Evolutionary conservation across 2,329 filamentous ascomycete genomes (phyloP).

Genomic region (Aspergillus hortae): DNA sequence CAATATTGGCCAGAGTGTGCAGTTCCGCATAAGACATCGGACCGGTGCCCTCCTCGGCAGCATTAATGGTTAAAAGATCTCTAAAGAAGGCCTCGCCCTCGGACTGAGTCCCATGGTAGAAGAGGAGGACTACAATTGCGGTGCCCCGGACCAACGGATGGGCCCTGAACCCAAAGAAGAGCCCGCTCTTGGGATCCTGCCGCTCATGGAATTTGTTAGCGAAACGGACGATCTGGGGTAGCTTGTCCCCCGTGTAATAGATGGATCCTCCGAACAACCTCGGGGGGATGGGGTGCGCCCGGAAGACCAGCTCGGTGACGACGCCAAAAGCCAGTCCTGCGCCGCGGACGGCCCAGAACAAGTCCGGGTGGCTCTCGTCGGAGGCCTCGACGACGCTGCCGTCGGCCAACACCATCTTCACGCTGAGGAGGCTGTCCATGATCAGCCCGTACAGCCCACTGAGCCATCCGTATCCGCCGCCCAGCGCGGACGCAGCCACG

Average conservation of each 20-base stretch:
- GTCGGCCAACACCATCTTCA: constrained; percentile 35
- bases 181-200: constrained; percentile 1
- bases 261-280: background rate
- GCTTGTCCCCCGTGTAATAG: background rate
- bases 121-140: constrained; percentile 10
- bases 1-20: constrained; percentile 6
- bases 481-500: constrained; percentile 55
- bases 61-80: constrained; percentile 3
- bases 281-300: constrained; percentile 13
- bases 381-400: constrained; percentile 35
- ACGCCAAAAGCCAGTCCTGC: constrained; percentile 42
- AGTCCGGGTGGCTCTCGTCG: constrained; percentile 40
- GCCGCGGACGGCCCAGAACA: constrained; percentile 46
- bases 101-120: constrained; percentile 12
- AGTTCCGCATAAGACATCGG: constrained; percentile 9
- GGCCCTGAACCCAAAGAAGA: constrained; percentile 9
- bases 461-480: constrained; percentile 56
- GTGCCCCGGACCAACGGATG: constrained; percentile 1
- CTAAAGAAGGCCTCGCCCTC: constrained; percentile 6
- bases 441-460: constrained; percentile 51
- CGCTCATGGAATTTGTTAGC: constrained; percentile 7
- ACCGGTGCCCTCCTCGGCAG: background rate
- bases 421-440: constrained; percentile 45
- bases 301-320: constrained; percentile 37
- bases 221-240: constrained; percentile 3